Evolutionary conservation across 345 rosid species (phyloP), one percentile per base, ranked within the genome.

Genomic region (Populus ilicifolia): DNA sequence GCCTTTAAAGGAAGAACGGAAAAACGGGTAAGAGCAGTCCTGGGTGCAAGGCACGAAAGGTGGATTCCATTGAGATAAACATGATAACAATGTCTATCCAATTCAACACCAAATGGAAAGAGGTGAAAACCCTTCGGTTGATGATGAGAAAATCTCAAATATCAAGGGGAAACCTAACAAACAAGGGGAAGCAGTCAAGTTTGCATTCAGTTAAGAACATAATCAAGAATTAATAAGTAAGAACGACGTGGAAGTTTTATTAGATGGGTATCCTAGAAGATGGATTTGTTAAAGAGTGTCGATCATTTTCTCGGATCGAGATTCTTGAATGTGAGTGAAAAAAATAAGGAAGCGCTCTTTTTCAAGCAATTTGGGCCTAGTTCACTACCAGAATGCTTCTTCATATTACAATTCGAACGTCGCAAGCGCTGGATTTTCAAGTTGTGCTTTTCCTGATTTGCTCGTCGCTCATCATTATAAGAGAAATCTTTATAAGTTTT

Each of bases 231-330:
- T 21, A 8, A 75, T 61, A 67, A 67, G 72, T 61, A 72, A 65
- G 77, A 80, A 77, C 71, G 77, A 75, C 23, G 75, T 6, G 72
- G 80, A 80, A 80, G 85, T 83, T 83, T 70, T 77, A 20, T 73
- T 73, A 21, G 36, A 20, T 44, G 72, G 50, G 35, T 52, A 74
- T 79, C 67, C 75, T 72, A 20, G 75, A 56, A 72, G 86, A 70
- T 66, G 80, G 73, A 73, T 63, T 86, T 68, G 74, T 64, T 39
- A 70, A 36, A 4, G 35, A 33, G 35, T 33, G 35, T 33, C 0
- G 35, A 33, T 33, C 35, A 33, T 33, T 33, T 33, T 33, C 35
- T 33, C 5, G 35, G 4, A 33, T 33, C 35, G 4, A 33, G 5
- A 33, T 33, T 33, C 35, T 33, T 4, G 4, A 33, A 33, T 33